Base-by-base conservation (phyloP, 371 early-diverging fungal species). In the Haplosporangium sp. region DNA sequence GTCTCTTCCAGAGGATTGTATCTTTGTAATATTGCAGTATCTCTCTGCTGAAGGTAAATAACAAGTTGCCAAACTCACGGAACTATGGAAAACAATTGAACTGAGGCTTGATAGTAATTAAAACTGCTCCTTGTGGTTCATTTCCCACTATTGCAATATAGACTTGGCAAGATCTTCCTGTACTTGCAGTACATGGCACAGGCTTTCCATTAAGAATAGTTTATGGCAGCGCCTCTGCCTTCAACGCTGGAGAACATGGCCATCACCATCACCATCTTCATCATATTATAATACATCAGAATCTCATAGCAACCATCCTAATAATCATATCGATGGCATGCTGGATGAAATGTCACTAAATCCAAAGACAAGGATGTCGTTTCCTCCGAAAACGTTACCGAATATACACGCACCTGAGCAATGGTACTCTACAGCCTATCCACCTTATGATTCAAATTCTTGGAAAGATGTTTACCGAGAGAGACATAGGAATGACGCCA, bases 211-310 rank as follows among this genome's bases (percentile, higher is more conserved):
- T 13, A 81, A 68, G 60, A 81, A 81, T 37, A 75, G 69, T 47
- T 61, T 81, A 3, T 81, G 82, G 82, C 71, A 71, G 53, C 69
- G 61, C 2, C 69, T 81, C 19, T 74, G 82, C 55, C 68, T 81
- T 11, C 69, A 71, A 19, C 71, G 72, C 27, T 81, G 82, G 82
- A 61, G 63, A 34, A 74, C 72, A 2, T 81, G 82, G 82, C 75
- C 82, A 1, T 53, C 72, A 11, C 75, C 75, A 0, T 35, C 69
- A 17, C 61, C 74, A 17, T 63, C 38, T 17, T 69, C 67, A 9
- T 58, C 69, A 1, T 72, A 66, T 38, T 66, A 72, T 37, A 27
- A 64, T 40, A 34, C 35, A 37, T 35, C 53, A n/a, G 38, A n/a
- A 39, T 45, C 40, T 10, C 47, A 47, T 1, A 19, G 9, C 44